Evolutionary conservation across 169 alveolate genomes (phyloP), one percentile per base, ranked within the genome.

Genomic region (Plasmodium blacklocki): DNA sequence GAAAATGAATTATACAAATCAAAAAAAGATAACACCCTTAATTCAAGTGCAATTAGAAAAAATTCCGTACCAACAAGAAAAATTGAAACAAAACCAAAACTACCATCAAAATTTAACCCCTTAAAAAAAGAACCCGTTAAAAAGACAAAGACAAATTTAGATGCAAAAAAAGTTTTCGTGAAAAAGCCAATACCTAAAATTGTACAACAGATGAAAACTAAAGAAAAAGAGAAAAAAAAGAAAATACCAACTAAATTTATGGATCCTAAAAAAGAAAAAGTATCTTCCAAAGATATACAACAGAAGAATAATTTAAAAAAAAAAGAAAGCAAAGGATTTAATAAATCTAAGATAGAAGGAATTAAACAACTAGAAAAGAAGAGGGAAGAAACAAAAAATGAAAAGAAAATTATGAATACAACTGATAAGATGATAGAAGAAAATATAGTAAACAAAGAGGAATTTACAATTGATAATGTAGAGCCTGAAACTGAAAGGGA

Each of bases 161-260:
- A 78, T 45, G 15, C 50, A 18, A 78, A 60, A 70, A 78, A 67
- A 78, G 54, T 32, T 64, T 39, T 80, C 12, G 26, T 50, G 59
- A 80, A 60, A 80, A 80, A 80, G 43, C 78, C 90, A n/a, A 54
- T 18, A 32, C 14, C 90, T 39, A 80, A 68, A 49, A 54, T 68
- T 19, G 71, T 47, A 67, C 32, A 47, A 11, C 62, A 80, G 21
- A 18, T 72, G n/a, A 67, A 67, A 71, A 52, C 73, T 21, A 80
- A 58, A 60, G 90, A 67, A 66, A 80, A 80, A 26, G 83, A 54
- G 43, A 54, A 60, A 39, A 80, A 80, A 72, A 80, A 80, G 56
- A 67, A 66, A 59, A 45, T 80, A 43, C n/a, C 50, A 68, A 32
- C 43, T 67, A 80, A 80, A 23, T 56, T 19, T 67, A 54, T 45